A percentile compares a stretch with the other conserved stretches of the same genome.
phyloP scores from a whole-genome alignment of 1,284 basidiomycete genomes.

The Trametes pubescens region DNA sequence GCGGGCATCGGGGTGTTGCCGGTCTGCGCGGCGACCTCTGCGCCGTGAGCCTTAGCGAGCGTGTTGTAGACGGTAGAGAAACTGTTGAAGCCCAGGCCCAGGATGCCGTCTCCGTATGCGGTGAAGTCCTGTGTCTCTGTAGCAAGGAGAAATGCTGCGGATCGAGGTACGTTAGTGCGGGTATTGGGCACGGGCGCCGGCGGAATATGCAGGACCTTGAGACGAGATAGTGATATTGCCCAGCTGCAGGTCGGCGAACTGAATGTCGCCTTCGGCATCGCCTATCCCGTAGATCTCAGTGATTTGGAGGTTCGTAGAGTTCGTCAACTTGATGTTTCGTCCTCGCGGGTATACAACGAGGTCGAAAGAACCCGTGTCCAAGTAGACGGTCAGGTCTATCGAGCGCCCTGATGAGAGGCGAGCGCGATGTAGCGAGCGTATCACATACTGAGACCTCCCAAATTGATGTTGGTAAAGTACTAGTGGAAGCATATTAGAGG shows the following conservation, averaged over 20 bases:
- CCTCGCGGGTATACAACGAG: neutral
- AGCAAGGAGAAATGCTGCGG: conserved; percentile 42
- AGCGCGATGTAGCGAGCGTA: too few relatives aligned
- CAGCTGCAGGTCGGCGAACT: neutral
- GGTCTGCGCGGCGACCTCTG: conserved; percentile 2
- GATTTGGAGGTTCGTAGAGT: neutral
- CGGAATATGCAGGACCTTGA: conserved; percentile 37
- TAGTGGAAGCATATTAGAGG: neutral
- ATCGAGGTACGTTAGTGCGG: neutral
- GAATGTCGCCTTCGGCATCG: neutral
- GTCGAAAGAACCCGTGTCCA: conserved; percentile 32
- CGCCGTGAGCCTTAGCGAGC: conserved; percentile 8
- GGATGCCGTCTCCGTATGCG: conserved; percentile 13
- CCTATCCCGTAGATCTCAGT: neutral
- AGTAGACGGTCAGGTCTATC: conserved; percentile 17
- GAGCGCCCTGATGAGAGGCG: neutral
- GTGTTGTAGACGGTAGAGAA: conserved; percentile 12
- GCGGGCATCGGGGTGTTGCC: conserved; percentile 19
- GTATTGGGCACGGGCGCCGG: too few relatives aligned
- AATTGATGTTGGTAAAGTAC: conserved; percentile 21
- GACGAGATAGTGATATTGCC: conserved; percentile 39
- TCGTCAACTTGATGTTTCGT: neutral
- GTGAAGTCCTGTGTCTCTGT: conserved; percentile 22
- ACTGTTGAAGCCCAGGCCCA: conserved; percentile 30
- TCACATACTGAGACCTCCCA: conserved; percentile 24